Percentiles rank a stretch among this genome's conserved stretches.
These are phyloP conservation scores for Claviceps monticola DNA, from an alignment of 2,329 filamentous ascomycete species.

Conservation along the genomic window DNA sequence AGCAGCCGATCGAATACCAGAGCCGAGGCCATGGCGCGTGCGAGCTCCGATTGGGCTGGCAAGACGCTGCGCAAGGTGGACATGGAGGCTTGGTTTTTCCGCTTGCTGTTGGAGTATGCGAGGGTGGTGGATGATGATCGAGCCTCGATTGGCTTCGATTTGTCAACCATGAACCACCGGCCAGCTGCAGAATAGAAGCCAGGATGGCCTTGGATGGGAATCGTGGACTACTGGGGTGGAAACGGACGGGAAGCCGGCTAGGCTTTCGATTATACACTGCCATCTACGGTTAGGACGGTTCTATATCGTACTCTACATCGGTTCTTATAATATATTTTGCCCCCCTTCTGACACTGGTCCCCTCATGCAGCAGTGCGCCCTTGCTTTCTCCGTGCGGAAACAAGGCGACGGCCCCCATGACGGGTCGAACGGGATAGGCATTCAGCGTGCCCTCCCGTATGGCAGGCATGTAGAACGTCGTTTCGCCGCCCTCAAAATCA, in stretches of 20 bases:
- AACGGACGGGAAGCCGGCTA: too few relatives aligned
- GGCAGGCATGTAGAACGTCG: slow-evolving; percentile 55
- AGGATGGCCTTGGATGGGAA: too few relatives aligned
- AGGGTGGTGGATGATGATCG: slow-evolving; percentile 52
- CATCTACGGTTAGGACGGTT: slow-evolving; percentile 10
- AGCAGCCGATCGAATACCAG: not conserved
- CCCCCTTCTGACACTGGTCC: slow-evolving; percentile 53
- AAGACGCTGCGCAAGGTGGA: slow-evolving; percentile 58
- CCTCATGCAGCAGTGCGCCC: slow-evolving; percentile 54
- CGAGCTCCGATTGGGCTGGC: slow-evolving; percentile 57
- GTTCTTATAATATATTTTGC: slow-evolving; percentile 57
- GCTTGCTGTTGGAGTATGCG: slow-evolving; percentile 55
- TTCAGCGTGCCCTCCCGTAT: slow-evolving; percentile 51
- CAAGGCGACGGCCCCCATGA: slow-evolving; percentile 54
- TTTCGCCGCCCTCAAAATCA: slow-evolving; percentile 58
- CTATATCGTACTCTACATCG: slow-evolving; percentile 57
- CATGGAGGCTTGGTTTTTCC: slow-evolving; percentile 55
- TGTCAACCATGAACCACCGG: slow-evolving; percentile 5
- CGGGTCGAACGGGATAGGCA: slow-evolving; percentile 52
- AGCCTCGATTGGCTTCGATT: slow-evolving; percentile 40
- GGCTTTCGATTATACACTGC: too few relatives aligned
- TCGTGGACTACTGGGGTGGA: too few relatives aligned
- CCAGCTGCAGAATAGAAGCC: too few relatives aligned
- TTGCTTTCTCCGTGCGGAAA: slow-evolving; percentile 57
- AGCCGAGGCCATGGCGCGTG: slow-evolving; percentile 39